These are phyloP conservation scores for Dictyostelium citrinum DNA, from an alignment of 78 protist species.

Conservation along the genomic window DNA sequence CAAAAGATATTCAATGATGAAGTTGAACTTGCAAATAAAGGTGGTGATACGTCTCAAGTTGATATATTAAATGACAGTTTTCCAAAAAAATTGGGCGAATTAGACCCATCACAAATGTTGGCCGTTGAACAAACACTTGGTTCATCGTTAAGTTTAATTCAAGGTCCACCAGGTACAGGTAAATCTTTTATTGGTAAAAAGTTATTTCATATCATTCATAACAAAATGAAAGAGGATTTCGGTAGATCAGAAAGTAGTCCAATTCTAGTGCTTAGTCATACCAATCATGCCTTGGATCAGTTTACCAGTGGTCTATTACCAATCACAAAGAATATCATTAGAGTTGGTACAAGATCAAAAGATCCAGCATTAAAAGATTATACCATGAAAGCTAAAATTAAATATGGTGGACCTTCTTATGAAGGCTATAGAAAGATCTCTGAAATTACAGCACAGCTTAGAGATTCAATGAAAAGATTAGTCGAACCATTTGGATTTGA, in stretches of 20 bases:
- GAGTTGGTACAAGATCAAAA: constrained; percentile 41
- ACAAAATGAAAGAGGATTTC: background rate
- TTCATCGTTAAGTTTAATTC: constrained; percentile 76
- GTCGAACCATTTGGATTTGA: background rate
- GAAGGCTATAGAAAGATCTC: background rate
- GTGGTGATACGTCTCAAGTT: background rate
- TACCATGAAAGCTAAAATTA: background rate
- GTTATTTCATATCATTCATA: constrained; percentile 14
- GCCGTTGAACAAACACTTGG: constrained; percentile 21
- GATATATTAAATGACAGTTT: background rate
- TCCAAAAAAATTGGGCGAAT: background rate
- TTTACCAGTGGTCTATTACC: constrained; percentile 72
- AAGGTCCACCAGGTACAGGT: constrained; percentile 96
- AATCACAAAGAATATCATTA: background rate
- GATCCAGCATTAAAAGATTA: constrained; percentile 20
- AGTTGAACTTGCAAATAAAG: background rate
- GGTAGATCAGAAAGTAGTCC: background rate
- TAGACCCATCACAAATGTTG: constrained; percentile 51
- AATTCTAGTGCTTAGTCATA: constrained; percentile 81
- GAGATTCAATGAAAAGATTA: background rate
- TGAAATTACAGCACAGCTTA: background rate
- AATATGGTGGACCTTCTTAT: background rate
- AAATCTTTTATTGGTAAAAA: constrained; percentile 84
- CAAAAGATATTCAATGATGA: background rate
- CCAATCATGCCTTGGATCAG: constrained; percentile 96